Conservation (phyloP, 2,329 filamentous ascomycete species). For the Oidium heveae region DNA sequence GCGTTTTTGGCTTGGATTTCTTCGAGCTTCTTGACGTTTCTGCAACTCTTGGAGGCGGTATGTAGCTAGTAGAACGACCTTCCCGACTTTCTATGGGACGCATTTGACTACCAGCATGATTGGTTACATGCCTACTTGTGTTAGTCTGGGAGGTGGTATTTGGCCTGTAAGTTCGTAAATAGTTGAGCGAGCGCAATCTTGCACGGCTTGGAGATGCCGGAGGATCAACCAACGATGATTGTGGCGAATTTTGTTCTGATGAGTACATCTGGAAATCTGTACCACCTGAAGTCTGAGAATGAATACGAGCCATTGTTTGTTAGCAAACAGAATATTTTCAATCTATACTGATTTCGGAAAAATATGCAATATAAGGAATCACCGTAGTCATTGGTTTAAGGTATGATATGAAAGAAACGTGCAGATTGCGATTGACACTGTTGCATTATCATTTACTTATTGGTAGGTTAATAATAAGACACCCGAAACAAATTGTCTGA, state of each 20-base stretch:
- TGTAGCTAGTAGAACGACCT: neutral
- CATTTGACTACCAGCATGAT: neutral
- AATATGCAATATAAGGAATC: neutral
- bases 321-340: neutral
- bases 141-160: neutral
- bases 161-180: neutral
- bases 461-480: no score
- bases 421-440: no score
- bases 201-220: neutral
- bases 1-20: conserved; percentile 1
- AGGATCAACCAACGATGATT: neutral
- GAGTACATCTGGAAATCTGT: neutral
- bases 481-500: no score
- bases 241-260: neutral
- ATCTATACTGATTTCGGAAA: neutral
- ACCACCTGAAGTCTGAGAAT: neutral
- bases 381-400: neutral
- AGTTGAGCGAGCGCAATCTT: neutral
- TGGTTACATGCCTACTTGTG: neutral
- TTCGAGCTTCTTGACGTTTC: neutral
- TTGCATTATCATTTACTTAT: no score
- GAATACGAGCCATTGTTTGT: neutral
- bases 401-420: neutral
- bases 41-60: neutral
- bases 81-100: neutral